Percentiles rank a stretch among this genome's conserved stretches.
Evolutionary conservation across 176 grass and related monocot genomes (phyloP).

Genomic region (Dendrocalamus sinicus): DNA sequence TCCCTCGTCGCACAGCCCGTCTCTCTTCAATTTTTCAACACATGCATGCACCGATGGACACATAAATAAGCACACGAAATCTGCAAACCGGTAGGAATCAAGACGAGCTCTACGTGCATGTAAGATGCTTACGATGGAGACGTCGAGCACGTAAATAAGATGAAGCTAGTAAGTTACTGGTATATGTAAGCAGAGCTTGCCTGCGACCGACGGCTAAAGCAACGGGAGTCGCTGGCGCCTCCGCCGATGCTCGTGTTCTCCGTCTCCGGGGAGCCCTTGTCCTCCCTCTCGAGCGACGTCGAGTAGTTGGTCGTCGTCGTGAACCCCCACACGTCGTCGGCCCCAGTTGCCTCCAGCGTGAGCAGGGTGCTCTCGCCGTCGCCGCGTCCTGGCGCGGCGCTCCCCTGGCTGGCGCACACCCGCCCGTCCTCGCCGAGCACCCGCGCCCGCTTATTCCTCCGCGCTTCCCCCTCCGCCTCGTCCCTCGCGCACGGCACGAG

Average conservation of each 20-base stretch:
- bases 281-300: slow-evolving; percentile 50
- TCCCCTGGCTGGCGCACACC: slow-evolving; percentile 80
- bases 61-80: background rate
- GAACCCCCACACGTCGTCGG: slow-evolving; percentile 56
- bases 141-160: background rate
- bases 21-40: slow-evolving; percentile 47
- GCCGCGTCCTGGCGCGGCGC: slow-evolving; percentile 45
- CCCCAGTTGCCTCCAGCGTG: slow-evolving; percentile 50
- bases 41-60: slow-evolving; percentile 8
- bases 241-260: slow-evolving; percentile 72
- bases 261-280: slow-evolving; percentile 67
- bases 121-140: background rate
- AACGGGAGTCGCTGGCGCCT: slow-evolving; percentile 62
- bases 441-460: slow-evolving; percentile 51
- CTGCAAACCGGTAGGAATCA: background rate
- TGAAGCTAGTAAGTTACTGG: background rate
- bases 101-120: slow-evolving; percentile 18
- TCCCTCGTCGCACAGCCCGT: slow-evolving; percentile 59
- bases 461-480: background rate
- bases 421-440: slow-evolving; percentile 47
- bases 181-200: slow-evolving; percentile 32
- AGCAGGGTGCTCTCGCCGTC: slow-evolving; percentile 55
- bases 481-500: slow-evolving; percentile 65
- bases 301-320: slow-evolving; percentile 73
- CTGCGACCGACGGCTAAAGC: slow-evolving; percentile 68